Evolutionary conservation across 2,329 filamentous ascomycete species (phyloP), one percentile per base, ranked within the genome.

Genomic region (Xylariaceae sp.): DNA sequence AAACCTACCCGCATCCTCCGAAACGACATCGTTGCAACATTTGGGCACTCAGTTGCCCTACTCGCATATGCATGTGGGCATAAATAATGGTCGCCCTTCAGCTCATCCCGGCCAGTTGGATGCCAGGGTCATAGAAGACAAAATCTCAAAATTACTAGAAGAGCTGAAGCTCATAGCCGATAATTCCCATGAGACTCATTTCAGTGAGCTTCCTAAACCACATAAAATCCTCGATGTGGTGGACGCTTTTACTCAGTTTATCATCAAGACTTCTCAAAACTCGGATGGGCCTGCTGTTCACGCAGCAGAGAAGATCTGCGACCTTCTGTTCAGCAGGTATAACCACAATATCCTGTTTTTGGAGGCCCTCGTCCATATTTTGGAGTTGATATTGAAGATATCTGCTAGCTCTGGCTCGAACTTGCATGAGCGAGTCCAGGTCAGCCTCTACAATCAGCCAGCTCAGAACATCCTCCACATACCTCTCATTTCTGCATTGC

Each of bases 231-330:
- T 86, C n/a, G 83, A 86, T 51, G 74, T 83, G 10, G 76, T 85
- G 10, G 84, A 87, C 67, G 78, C 80, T 0, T 70, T 86, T 34
- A 79, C 83, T 6, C 78, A 82, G 63, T 72, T 82, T 15, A 80
- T 86, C 54, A 85, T 86, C 65, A 83, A 84, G 68, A 80, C 77
- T 1, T 80, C 80, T 8, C 82, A 85, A 62, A 79, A 73, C 37
- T 81, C 80, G 0, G 83, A 86, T 42, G 80, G 84, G 16, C 80
- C 82, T 55, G 77, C 79, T 34, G 74, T 80, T 2, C 81, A 76
- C 54, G 80, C 81, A 13, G 80, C 81, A 1, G 81, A 84, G 57
- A 79, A 83, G 59, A 81, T 86, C 44, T 80, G 77, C 49, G 71
- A 74, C 16, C 68, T 80, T 10, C 74, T 86, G 13, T 84, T 86